These are phyloP conservation scores for Phytophthora agathidicida DNA, from an alignment of 352 stramenopile genomes.

Conservation along the genomic window DNA sequence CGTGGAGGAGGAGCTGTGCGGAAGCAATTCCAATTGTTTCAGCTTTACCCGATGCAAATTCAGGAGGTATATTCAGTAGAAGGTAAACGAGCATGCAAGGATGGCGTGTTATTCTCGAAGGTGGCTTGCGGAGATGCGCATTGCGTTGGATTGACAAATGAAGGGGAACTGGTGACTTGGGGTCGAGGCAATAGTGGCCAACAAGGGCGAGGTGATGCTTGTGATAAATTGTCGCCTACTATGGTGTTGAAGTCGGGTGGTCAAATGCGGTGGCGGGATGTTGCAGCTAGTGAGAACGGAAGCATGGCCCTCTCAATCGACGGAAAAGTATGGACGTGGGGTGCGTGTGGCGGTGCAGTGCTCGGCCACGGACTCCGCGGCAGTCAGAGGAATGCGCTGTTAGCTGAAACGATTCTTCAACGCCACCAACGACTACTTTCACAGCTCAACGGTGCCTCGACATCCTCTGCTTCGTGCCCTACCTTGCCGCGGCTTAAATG, in stretches of 20 bases:
- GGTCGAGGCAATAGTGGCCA: constrained; percentile 80
- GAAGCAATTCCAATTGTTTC: constrained; percentile 69
- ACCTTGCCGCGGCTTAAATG: constrained; percentile 39
- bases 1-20: constrained; percentile 35
- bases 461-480: not conserved
- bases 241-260: constrained; percentile 12
- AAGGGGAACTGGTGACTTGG: constrained; percentile 75
- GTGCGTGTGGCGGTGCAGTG: constrained; percentile 64
- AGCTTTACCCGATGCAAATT: constrained; percentile 44
- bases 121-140: constrained; percentile 81
- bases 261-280: constrained; percentile 40
- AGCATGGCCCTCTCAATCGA: constrained; percentile 70
- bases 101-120: constrained; percentile 34
- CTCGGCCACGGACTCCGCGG: constrained; percentile 50
- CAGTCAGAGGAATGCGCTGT: constrained; percentile 22
- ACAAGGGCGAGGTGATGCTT: constrained; percentile 66
- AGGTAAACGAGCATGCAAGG: not conserved
- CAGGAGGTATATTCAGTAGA: not conserved
- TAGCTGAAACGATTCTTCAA: constrained; percentile 52
- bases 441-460: constrained; percentile 2
- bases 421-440: constrained; percentile 42
- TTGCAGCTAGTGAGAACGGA: constrained; percentile 79
- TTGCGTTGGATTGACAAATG: constrained; percentile 63
- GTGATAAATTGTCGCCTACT: constrained; percentile 38
- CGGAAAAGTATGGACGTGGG: constrained; percentile 86